A percentile compares a stretch with the other conserved stretches of the same genome.
Conservation (phyloP, 805 yeast species). For the Kregervanrija pseudodelftensis region DNA sequence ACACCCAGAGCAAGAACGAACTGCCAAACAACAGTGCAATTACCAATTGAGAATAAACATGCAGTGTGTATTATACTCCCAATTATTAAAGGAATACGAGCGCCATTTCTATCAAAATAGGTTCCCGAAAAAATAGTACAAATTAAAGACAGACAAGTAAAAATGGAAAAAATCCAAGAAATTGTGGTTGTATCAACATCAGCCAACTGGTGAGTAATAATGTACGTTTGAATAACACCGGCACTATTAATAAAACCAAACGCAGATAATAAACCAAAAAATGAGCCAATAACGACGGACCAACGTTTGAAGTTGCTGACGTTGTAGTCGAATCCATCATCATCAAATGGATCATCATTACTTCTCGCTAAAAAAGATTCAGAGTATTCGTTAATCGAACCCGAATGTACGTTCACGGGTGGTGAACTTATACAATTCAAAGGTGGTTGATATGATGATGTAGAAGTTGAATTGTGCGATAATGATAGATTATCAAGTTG, state of each 20-base stretch:
- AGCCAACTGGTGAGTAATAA: conserved; percentile 49
- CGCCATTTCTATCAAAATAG: conserved; percentile 55
- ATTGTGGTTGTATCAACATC: conserved; percentile 38
- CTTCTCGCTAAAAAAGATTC: too few species aligned
- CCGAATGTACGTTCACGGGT: too few species aligned
- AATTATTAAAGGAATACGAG: conserved; percentile 34
- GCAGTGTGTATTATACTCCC: conserved; percentile 33
- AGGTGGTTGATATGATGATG: too few species aligned
- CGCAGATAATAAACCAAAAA: conserved; percentile 32
- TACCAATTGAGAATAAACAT: conserved; percentile 43
- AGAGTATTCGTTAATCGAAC: too few species aligned
- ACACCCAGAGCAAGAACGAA: conserved; percentile 54
- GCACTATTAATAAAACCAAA: conserved; percentile 51
- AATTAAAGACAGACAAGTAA: conserved; percentile 38
- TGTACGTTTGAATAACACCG: conserved; percentile 57
- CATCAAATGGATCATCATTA: neutral
- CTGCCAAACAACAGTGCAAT: conserved; percentile 45
- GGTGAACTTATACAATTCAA: too few species aligned
- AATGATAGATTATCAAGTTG: too few species aligned
- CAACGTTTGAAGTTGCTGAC: conserved; percentile 36
- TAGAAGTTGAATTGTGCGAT: too few species aligned
- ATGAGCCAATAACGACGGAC: conserved; percentile 34
- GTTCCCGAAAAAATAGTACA: conserved; percentile 33
- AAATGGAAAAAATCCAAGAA: conserved; percentile 61
- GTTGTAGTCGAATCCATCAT: conserved; percentile 18